Base-by-base conservation (phyloP, 495 filamentous ascomycete genomes). In the Annulohypoxylon nitens region DNA sequence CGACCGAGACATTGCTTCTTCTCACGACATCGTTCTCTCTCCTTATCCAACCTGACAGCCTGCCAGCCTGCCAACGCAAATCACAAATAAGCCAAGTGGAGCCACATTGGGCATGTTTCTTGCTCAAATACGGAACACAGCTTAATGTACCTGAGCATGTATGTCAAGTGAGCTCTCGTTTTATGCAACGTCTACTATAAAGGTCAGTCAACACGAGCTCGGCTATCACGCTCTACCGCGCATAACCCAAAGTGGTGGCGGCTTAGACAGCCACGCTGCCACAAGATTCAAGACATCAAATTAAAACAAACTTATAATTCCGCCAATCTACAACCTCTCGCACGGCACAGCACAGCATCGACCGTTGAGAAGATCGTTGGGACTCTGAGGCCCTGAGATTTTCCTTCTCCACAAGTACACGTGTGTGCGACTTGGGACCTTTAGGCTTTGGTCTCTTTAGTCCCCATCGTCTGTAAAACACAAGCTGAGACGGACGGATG, bases 161-260 rank as follows among this genome's bases (percentile, higher is more conserved):
- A 67, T 53, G 33, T 36, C 26, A 58, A 51, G 33, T 60, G 45
- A 64, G 30, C 47, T 47, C 61, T 64, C 33, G 57, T 71, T 62
- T 66, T 23, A 33, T 61, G 48, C 14, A 50, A 62, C 50, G 36
- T 33, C 58, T 51, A 68, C 33, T 58, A 50, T 12, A 61, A 30
- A 20, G 55, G 61, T 69, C 43, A 62, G 36, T 70, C 51, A 75
- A 75, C 67, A 75, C 72, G 72, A 75, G 72, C 67, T 75, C 45
- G 4, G 33, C 58, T 26, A 33, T 67, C 63, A 67, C 47, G 67
- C 62, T 73, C 57, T 58, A 33, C 67, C 43, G 67, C 62, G 36
- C 37, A 61, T 51, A 64, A 51, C 0, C 25, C 50, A 69, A 57
- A 20, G 63, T 67, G 37, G 62, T 64, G 72, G 63, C 51, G 59